These are phyloP conservation scores for Aspergillus baeticus DNA, from an alignment of 495 filamentous ascomycete species.

Conservation along the genomic window DNA sequence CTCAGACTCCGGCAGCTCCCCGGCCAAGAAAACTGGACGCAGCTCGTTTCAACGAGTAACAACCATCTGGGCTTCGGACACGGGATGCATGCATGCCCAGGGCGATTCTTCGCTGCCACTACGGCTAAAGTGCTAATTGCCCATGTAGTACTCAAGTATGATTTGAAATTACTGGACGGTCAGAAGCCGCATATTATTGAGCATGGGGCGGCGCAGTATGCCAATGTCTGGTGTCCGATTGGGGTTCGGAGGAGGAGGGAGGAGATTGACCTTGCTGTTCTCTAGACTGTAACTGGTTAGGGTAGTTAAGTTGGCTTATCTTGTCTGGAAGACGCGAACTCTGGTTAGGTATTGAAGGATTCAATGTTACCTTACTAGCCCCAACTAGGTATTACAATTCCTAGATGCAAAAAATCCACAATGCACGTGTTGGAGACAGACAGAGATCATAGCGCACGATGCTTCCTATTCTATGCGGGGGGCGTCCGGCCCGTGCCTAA, in stretches of 20 bases:
- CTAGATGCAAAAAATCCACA: not conserved
- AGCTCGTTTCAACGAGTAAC: constrained; percentile 31
- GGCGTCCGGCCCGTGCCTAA: not conserved
- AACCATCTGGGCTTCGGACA: constrained; percentile 34
- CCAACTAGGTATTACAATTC: no score
- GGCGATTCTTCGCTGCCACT: constrained; percentile 39
- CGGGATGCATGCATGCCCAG: constrained; percentile 45
- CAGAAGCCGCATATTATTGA: not conserved
- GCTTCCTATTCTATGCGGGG: not conserved
- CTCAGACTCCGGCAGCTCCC: constrained; percentile 26
- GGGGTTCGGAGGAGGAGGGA: not conserved
- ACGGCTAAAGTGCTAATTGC: constrained; percentile 31
- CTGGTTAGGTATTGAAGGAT: no score
- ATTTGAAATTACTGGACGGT: constrained; percentile 18
- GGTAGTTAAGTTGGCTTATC: no score
- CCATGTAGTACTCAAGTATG: constrained; percentile 46
- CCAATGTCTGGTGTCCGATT: not conserved
- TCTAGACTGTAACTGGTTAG: no score
- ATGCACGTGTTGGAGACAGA: not conserved
- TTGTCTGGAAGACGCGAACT: no score
- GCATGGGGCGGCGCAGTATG: not conserved
- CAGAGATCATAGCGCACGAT: not conserved
- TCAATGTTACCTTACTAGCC: no score
- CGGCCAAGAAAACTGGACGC: constrained; percentile 27
- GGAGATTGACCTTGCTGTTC: constrained; percentile 6